Conservation (phyloP, 2,329 filamentous ascomycete species). For the Verticillium albo-atrum region DNA sequence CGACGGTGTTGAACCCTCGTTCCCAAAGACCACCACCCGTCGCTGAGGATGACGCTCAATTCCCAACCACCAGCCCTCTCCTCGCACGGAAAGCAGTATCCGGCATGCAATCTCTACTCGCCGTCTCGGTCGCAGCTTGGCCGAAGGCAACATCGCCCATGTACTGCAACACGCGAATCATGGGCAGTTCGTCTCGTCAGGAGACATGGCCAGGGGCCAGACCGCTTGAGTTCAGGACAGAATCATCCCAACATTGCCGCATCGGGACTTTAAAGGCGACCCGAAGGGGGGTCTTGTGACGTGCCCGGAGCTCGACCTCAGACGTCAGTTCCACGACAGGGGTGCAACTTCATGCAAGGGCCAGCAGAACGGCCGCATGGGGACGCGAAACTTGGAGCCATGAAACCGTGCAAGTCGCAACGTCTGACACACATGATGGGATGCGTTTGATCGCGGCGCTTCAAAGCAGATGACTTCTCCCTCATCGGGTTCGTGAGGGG, state of each 20-base stretch:
- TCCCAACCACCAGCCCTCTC: too few species aligned
- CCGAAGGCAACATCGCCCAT: not conserved
- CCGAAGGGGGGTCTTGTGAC: not conserved
- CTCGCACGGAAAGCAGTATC: not conserved
- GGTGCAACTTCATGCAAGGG: not conserved
- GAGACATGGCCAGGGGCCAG: not conserved
- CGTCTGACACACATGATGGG: constrained; percentile 17
- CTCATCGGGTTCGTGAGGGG: not conserved
- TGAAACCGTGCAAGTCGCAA: constrained; percentile 27
- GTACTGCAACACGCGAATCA: not conserved
- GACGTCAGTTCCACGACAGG: constrained; percentile 2
- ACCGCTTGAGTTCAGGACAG: not conserved
- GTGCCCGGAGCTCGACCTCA: constrained; percentile 5
- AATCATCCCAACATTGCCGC: not conserved
- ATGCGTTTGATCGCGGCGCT: constrained; percentile 25
- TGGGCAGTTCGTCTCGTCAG: not conserved
- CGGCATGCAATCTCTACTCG: not conserved
- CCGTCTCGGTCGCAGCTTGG: not conserved
- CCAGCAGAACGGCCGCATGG: not conserved
- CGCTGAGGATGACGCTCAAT: too few species aligned
- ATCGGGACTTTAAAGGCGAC: not conserved
- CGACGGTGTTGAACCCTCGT: too few species aligned
- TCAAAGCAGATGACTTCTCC: not conserved
- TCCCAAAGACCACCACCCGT: too few species aligned
- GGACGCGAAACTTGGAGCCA: not conserved